Conservation (phyloP, 2,329 filamentous ascomycete genomes). For the Cercospora sojina region DNA sequence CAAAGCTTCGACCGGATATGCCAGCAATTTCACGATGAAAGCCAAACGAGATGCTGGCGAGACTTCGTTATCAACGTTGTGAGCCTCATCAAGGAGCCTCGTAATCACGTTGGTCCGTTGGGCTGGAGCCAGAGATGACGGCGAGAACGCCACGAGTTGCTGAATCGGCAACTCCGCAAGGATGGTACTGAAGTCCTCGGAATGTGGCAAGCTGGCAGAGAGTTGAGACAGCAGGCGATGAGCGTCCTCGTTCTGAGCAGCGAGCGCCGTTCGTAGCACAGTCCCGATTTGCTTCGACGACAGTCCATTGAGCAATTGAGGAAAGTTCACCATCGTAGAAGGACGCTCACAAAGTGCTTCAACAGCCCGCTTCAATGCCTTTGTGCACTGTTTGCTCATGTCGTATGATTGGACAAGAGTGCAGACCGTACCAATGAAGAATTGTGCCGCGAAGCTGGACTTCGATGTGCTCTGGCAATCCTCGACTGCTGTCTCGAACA, state of each 20-base stretch:
- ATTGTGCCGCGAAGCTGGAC: constrained; percentile 11
- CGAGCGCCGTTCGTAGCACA: not conserved
- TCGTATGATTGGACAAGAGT: not conserved
- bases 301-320: not conserved
- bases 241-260: not conserved
- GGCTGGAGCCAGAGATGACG: not conserved
- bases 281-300: not conserved
- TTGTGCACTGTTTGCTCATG: constrained; percentile 2
- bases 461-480: constrained; percentile 3
- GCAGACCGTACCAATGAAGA: constrained; percentile 20
- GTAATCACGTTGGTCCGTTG: not conserved
- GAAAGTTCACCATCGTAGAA: not conserved
- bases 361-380: not conserved
- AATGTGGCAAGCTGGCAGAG: not conserved
- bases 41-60: not conserved
- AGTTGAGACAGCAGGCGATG: not conserved
- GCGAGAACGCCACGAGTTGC: not conserved
- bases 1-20: not conserved
- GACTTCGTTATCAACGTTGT: not conserved
- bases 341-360: constrained; percentile 11
- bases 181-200: not conserved
- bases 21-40: not conserved
- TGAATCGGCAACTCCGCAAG: not conserved
- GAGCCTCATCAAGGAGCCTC: not conserved
- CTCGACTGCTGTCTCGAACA: constrained; percentile 14